Conservation (phyloP, 805 yeast species). For the Saturnispora gosingensis region DNA sequence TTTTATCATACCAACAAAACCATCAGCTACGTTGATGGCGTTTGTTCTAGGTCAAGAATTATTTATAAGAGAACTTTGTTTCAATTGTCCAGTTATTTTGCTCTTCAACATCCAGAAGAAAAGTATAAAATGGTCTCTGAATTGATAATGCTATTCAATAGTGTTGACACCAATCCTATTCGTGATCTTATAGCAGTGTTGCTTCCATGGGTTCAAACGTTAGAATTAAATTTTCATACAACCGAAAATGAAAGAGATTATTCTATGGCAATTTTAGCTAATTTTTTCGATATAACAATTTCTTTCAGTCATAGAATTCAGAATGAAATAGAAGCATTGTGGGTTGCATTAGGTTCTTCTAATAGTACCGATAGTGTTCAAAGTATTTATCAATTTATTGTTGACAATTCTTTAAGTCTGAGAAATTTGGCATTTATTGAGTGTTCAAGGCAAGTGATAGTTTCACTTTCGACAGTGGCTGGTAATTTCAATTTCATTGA, state of each 20-base stretch:
- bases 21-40: conserved; percentile 55
- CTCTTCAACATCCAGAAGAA: conserved; percentile 49
- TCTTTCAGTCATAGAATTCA: conserved; percentile 65
- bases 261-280: conserved; percentile 63
- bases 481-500: conserved; percentile 47
- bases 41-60: conserved; percentile 66
- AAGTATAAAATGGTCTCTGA: conserved; percentile 59
- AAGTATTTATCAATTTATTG: conserved; percentile 60
- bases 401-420: conserved; percentile 57
- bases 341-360: conserved; percentile 89
- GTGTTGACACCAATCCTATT: conserved; percentile 48
- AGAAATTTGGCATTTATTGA: conserved; percentile 70
- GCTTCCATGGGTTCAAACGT: conserved; percentile 87
- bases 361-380: conserved; percentile 54
- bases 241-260: conserved; percentile 25
- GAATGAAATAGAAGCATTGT: conserved; percentile 84
- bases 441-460: conserved; percentile 70
- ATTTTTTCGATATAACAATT: conserved; percentile 77
- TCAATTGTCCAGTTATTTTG: conserved; percentile 67
- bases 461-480: conserved; percentile 55
- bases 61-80: conserved; percentile 82
- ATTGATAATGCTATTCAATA: conserved; percentile 58
- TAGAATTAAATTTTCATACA: conserved; percentile 42
- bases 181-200: conserved; percentile 73
- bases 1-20: conserved; percentile 46